phyloP scores from a whole-genome alignment of 805 yeast species.

The Spathaspora boniae region DNA sequence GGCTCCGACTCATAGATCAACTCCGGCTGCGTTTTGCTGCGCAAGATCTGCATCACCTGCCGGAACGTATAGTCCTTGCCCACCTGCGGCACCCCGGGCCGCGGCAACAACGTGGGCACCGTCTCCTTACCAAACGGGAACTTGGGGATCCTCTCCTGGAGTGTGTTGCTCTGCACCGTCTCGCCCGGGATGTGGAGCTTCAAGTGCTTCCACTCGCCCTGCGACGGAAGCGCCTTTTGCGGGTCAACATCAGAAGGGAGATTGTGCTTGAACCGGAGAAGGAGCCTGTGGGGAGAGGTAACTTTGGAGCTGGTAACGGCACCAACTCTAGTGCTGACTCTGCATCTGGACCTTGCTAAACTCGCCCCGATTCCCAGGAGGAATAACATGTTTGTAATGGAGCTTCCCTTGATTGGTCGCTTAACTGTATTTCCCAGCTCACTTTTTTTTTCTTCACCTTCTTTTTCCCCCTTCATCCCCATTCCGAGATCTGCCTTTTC shows the following conservation, averaged over 20 bases:
- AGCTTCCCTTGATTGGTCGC: conserved; percentile 1
- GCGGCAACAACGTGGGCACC: conserved; percentile 65
- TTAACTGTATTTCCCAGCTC: neutral
- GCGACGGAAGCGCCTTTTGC: conserved; percentile 28
- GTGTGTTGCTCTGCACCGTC: conserved; percentile 37
- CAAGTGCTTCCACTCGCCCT: conserved; percentile 41
- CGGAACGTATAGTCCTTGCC: conserved; percentile 52
- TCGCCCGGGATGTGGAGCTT: conserved; percentile 59
- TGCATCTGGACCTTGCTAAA: neutral
- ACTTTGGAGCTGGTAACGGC: conserved; percentile 1
- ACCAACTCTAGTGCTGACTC: neutral
- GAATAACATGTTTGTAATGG: neutral
- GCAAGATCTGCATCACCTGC: conserved; percentile 58
- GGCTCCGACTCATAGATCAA: conserved; percentile 81
- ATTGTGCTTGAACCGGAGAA: conserved; percentile 20
- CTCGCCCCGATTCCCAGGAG: neutral
- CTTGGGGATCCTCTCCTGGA: conserved; percentile 59
- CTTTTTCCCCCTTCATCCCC: neutral
- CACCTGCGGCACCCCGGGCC: conserved; percentile 76
- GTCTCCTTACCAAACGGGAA: conserved; percentile 64
- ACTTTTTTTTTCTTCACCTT: neutral
- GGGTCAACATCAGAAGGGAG: conserved; percentile 30
- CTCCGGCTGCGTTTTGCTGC: conserved; percentile 59
- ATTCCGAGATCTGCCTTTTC: neutral
- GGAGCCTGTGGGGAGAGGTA: neutral